Conservation (phyloP, 768 basidiomycete species). For the Kwoniella sp. region DNA sequence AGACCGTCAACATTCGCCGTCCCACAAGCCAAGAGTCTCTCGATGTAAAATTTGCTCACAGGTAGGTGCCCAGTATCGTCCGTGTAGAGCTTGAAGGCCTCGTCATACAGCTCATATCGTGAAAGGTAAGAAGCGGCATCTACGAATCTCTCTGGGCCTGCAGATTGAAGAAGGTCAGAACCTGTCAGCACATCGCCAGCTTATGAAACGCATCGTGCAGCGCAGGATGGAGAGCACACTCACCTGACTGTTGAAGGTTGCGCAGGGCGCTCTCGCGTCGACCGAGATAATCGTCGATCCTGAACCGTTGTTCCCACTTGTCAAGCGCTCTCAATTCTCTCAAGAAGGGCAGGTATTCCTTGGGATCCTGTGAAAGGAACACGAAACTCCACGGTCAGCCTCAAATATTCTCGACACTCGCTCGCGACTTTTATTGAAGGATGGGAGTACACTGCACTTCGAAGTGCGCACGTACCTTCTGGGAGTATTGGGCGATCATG, state of each 20-base stretch:
- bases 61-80: constrained; percentile 65
- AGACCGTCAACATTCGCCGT: not conserved
- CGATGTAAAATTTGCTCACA: constrained; percentile 59
- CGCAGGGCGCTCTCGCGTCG: constrained; percentile 72
- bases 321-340: constrained; percentile 81
- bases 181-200: not conserved
- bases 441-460: not conserved
- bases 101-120: constrained; percentile 71
- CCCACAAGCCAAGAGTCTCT: not conserved
- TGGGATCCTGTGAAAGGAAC: constrained; percentile 71
- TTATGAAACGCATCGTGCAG: not conserved
- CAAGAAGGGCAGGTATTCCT: constrained; percentile 96
- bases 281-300: constrained; percentile 88
- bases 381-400: too few species aligned
- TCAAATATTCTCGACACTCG: not conserved
- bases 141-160: constrained; percentile 72
- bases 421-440: not conserved
- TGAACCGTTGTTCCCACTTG: constrained; percentile 79
- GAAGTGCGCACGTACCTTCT: constrained; percentile 67
- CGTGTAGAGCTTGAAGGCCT: constrained; percentile 75
- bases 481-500: constrained; percentile 94
- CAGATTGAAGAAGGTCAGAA: not conserved
- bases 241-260: constrained; percentile 76
- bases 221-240: constrained; percentile 20
- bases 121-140: constrained; percentile 81